phyloP scores from a whole-genome alignment of 2,329 filamentous ascomycete species.

The Chaetomiaceae sp. region DNA sequence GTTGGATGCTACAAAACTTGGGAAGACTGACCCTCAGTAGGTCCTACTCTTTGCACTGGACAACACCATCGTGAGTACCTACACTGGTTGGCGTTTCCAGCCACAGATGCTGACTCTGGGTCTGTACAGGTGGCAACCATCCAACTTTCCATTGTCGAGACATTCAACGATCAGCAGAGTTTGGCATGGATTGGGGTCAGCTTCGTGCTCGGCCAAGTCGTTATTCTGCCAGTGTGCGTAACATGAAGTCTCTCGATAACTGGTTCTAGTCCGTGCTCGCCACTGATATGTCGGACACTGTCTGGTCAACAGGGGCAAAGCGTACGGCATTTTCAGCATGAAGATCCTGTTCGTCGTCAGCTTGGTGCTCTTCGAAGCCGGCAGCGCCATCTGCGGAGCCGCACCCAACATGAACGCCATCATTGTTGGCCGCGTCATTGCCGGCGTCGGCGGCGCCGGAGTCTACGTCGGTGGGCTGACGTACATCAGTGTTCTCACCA shows the following conservation, averaged over 20 bases:
- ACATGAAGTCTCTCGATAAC: too few species aligned
- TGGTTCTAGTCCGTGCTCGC: too few species aligned
- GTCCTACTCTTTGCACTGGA: neutral
- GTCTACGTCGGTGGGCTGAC: neutral
- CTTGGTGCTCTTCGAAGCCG: neutral
- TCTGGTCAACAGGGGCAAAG: neutral
- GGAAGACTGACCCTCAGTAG: too few species aligned
- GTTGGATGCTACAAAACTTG: too few species aligned
- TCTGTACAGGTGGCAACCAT: neutral
- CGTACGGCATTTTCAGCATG: neutral
- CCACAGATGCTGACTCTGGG: neutral
- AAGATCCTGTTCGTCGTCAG: neutral
- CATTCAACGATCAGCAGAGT: neutral
- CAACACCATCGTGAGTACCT: neutral
- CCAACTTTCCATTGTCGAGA: neutral
- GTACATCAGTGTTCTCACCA: neutral
- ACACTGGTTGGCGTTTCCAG: neutral
- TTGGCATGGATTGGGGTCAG: slow-evolving; percentile 1
- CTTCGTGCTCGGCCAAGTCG: neutral
- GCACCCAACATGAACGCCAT: slow-evolving; percentile 3
- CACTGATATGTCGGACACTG: too few species aligned
- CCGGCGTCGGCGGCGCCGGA: neutral
- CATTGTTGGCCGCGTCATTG: neutral
- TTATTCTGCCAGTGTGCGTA: neutral
- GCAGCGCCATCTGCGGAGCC: slow-evolving; percentile 1